Percentiles rank a stretch among this genome's conserved stretches.
These are phyloP conservation scores for Keithomyces neogunnii DNA, from an alignment of 2,329 filamentous ascomycete species.

Conservation along the genomic window DNA sequence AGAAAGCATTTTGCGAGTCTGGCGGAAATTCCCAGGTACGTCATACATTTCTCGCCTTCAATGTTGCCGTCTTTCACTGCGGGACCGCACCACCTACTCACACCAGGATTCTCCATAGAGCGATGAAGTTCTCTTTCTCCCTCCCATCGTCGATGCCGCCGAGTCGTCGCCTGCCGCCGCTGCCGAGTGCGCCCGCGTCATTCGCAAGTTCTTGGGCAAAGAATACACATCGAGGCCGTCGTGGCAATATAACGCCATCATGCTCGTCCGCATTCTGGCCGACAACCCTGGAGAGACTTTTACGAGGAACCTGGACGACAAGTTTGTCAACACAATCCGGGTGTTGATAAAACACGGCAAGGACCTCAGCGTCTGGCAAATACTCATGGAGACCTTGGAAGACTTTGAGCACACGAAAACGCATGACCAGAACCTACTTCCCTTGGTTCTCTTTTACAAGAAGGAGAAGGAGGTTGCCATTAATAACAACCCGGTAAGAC, in stretches of 20 bases:
- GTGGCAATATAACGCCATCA: conserved; percentile 90
- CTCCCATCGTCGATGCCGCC: conserved; percentile 87
- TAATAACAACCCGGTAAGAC: conserved; percentile 40
- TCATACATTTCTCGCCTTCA: not conserved
- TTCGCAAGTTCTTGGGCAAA: conserved; percentile 73
- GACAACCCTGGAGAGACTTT: conserved; percentile 90
- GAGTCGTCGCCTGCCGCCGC: conserved; percentile 86
- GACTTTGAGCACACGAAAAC: conserved; percentile 63
- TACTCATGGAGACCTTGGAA: conserved; percentile 80
- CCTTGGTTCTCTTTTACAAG: conserved; percentile 78
- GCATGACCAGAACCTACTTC: conserved; percentile 63
- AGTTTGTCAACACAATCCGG: conserved; percentile 71
- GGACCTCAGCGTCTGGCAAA: conserved; percentile 73
- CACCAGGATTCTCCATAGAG: conserved; percentile 37
- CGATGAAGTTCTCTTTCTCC: conserved; percentile 87
- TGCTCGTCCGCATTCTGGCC: conserved; percentile 84
- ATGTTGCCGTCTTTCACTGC: not conserved
- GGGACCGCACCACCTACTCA: not conserved
- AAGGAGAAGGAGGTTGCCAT: conserved; percentile 68
- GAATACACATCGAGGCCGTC: conserved; percentile 58
- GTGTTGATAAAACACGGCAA: conserved; percentile 61
- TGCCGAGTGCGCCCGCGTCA: conserved; percentile 67
- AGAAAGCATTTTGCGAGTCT: conserved; percentile 79
- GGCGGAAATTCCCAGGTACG: conserved; percentile 49
- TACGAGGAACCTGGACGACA: conserved; percentile 80